Base-by-base conservation (phyloP, 495 filamentous ascomycete genomes). In the Lophiotrema nucula region DNA sequence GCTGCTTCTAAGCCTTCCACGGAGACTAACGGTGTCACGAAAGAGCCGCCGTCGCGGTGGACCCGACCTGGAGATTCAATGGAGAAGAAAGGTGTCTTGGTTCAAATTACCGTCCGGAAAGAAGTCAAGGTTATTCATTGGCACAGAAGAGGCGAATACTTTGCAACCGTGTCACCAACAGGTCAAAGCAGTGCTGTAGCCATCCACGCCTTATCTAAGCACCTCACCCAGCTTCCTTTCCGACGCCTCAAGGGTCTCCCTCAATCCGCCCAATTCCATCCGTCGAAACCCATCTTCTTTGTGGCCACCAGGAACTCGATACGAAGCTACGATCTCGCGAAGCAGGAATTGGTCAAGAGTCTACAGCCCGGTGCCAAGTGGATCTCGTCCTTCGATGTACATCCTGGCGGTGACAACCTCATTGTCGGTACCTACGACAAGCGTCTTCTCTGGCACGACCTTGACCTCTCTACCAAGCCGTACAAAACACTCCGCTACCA, bases 401-500 rank as follows among this genome's bases (percentile, higher is more conserved):
- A 98, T 73, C 89, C 92, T 2, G 85, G 85, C 10, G 92, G 93
- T 38, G 90, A 96, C 72, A 96, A 98, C 72, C 71, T 98, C 58
- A 88, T 97, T 55, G 88, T 95, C 22, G 90, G 90, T 24, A 89
- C 89, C 21, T 97, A 97, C 74, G 93, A 98, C 72, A 87, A 89
- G 56, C 86, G 92, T 45, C 79, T 98, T 3, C 79, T 98, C 47
- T 98, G 95, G 95, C 93, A 97, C 69, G 93, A 98, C 74, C 81
- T 98, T 23, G 95, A 97, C 56, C 83, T 97, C 22, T 93, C 89
- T 0, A 82, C 81, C 48, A 82, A 86, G 48, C 93, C 93, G 0
- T 97, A 96, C 76, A 96, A 96, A 78, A 96, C 91, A 4, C 83
- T 98, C 69, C 81, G 93, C 18, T 97, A 96, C 74, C 93, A 98